Evolutionary conservation across 2,329 filamentous ascomycete species (phyloP), one percentile per base, ranked within the genome.

Genomic region (Claviceps cyperi): DNA sequence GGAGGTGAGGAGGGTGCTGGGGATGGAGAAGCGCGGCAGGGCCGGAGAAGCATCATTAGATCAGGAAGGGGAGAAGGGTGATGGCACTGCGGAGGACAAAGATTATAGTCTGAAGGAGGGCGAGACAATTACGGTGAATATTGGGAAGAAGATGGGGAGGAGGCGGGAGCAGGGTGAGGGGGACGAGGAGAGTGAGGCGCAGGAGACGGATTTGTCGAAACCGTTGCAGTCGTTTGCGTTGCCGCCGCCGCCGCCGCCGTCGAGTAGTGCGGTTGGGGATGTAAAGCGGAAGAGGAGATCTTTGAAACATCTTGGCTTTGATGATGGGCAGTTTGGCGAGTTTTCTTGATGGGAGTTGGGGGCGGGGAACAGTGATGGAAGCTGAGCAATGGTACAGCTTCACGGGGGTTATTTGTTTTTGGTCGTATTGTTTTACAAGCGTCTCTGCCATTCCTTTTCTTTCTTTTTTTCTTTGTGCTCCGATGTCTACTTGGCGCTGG

Each of bases 91-190:
- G 9, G 28, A 32, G 32, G 54, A 54, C 1, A 78, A 77, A 56
- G 88, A 94, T 60, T 89, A 88, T 61, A 90, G 85, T 59, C 65
- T 95, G 55, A 94, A 94, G 65, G 87, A 90, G 53, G 88, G 88
- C 11, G 84, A 95, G 73, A 94, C 85, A 17, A 94, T 94, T 58
- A 87, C 83, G 22, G 81, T 94, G 55, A 86, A 85, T 62, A 74
- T 92, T 4, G 78, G 80, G 21, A 76, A 72, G 46, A 72, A 72
- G 55, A 72, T 76, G 52, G 73, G 72, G 15, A 66, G 73, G 56
- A 72, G 78, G 56, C 72, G 63, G 56, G 62, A 67, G 46, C 51
- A 52, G 38, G 40, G 4, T 13, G 37, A 28, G 21, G 36, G 28
- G 21, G 14, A 36, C 15, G 15, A 36, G 52, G 6, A 39, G 53